A percentile compares a stretch with the other conserved stretches of the same genome.
phyloP scores from a whole-genome alignment of 768 basidiomycete genomes.

The Lepiota venenata region DNA sequence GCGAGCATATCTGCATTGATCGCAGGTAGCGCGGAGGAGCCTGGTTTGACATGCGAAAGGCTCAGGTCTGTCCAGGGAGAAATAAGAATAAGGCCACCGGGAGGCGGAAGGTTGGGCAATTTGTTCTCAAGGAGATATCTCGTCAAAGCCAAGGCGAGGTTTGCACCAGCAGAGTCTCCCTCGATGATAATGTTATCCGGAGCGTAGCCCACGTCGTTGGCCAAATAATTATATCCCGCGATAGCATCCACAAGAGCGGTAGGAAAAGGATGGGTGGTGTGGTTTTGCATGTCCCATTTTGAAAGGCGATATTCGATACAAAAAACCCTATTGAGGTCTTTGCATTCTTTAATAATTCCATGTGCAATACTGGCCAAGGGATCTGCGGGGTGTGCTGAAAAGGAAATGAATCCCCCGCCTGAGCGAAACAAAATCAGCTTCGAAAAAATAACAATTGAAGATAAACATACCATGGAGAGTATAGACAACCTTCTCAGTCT shows the following conservation, averaged over 20 bases:
- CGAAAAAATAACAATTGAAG: no score
- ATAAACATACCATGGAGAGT: no score
- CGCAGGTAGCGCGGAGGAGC: constrained; percentile 33
- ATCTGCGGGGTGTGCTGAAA: no score
- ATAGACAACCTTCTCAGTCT: no score
- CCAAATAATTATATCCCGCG: constrained; percentile 69
- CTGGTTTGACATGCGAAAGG: constrained; percentile 32
- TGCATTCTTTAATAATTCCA: no score
- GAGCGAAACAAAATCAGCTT: no score
- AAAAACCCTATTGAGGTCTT: constrained; percentile 23
- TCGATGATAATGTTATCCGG: constrained; percentile 61
- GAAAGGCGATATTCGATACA: constrained; percentile 72
- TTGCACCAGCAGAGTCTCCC: constrained; percentile 79
- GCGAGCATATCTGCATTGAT: constrained; percentile 33
- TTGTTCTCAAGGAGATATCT: constrained; percentile 56
- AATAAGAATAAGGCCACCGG: constrained; percentile 45
- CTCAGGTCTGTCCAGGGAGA: constrained; percentile 56
- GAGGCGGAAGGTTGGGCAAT: constrained; percentile 33
- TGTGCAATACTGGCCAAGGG: no score
- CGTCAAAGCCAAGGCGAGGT: constrained; percentile 59
- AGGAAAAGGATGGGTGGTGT: constrained; percentile 43
- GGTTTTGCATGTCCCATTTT: constrained; percentile 42
- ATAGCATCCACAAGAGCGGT: constrained; percentile 70
- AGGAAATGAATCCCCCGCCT: no score
- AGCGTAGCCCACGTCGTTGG: constrained; percentile 49